phyloP scores from a whole-genome alignment of 2,329 filamentous ascomycete species.

The Paraconiothyrium sp. region DNA sequence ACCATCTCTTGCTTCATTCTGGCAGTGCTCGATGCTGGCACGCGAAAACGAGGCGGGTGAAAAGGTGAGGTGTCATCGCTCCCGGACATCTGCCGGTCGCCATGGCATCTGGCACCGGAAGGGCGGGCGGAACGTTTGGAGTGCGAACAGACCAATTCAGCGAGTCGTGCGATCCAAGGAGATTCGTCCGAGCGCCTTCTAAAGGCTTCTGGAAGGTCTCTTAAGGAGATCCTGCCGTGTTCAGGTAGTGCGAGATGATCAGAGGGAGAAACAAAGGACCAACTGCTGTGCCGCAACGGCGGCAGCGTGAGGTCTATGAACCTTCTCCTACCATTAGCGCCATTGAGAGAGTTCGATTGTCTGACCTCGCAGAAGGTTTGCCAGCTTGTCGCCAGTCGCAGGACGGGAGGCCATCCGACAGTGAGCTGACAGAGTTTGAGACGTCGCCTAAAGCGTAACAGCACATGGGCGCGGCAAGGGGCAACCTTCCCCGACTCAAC shows the following conservation, averaged over 20 bases:
- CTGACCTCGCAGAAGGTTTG: slow-evolving; percentile 5
- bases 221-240: slow-evolving; percentile 25
- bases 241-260: slow-evolving; percentile 12
- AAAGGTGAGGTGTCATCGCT: slow-evolving; percentile 28
- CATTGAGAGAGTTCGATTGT: background rate
- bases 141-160: slow-evolving; percentile 14
- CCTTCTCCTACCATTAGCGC: background rate
- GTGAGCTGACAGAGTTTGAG: slow-evolving; percentile 15
- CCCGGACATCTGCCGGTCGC: slow-evolving; percentile 34
- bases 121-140: slow-evolving; percentile 24
- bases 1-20: slow-evolving; percentile 24
- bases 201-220: slow-evolving; percentile 29
- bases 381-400: background rate
- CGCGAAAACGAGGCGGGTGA: slow-evolving; percentile 19
- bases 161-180: slow-evolving; percentile 24
- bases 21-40: slow-evolving; percentile 15
- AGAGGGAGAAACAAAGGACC: background rate
- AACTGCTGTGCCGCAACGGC: slow-evolving; percentile 3
- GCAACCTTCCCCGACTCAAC: slow-evolving; percentile 26
- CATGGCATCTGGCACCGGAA: slow-evolving; percentile 25
- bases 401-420: slow-evolving; percentile 1
- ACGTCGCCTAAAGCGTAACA: slow-evolving; percentile 8
- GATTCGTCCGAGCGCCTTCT: slow-evolving; percentile 42
- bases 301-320: background rate
- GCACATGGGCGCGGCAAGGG: slow-evolving; percentile 15